phyloP scores from a whole-genome alignment of 768 basidiomycete genomes.

The Rickenella mellea region DNA sequence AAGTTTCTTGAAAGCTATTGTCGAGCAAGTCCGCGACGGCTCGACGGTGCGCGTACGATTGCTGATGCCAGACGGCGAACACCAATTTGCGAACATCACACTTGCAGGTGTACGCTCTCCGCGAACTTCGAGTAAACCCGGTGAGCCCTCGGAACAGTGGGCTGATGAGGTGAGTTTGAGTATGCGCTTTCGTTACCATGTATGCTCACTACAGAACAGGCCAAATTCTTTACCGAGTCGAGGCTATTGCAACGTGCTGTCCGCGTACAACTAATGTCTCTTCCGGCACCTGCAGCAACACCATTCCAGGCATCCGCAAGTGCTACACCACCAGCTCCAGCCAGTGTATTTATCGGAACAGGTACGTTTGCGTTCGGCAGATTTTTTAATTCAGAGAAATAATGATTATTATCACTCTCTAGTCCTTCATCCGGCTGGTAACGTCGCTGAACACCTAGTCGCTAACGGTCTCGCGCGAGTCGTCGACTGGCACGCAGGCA shows the following conservation, averaged over 20 bases:
- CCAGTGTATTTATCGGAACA: slow-evolving; percentile 84
- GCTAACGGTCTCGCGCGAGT: slow-evolving; percentile 80
- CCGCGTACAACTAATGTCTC: slow-evolving; percentile 66
- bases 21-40: slow-evolving; percentile 91
- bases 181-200: background rate
- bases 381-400: background rate
- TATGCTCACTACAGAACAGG: slow-evolving; percentile 33
- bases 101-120: slow-evolving; percentile 77
- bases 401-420: background rate
- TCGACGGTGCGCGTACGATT: slow-evolving; percentile 83
- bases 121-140: slow-evolving; percentile 58
- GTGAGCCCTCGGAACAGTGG: slow-evolving; percentile 73
- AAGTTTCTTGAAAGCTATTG: slow-evolving; percentile 48
- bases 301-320: slow-evolving; percentile 63
- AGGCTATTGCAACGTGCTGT: slow-evolving; percentile 75
- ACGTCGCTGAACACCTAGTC: slow-evolving; percentile 86
- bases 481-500: slow-evolving; percentile 96
- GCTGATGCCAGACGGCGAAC: slow-evolving; percentile 78
- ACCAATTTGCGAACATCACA: slow-evolving; percentile 83
- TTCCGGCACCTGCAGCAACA: slow-evolving; percentile 69
- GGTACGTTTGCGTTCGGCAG: slow-evolving; percentile 29
- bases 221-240: slow-evolving; percentile 89
- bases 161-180: slow-evolving; percentile 69
- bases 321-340: slow-evolving; percentile 48
- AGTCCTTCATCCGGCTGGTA: slow-evolving; percentile 89